Conservation (phyloP, 495 filamentous ascomycete species). For the Podospora didyma region DNA sequence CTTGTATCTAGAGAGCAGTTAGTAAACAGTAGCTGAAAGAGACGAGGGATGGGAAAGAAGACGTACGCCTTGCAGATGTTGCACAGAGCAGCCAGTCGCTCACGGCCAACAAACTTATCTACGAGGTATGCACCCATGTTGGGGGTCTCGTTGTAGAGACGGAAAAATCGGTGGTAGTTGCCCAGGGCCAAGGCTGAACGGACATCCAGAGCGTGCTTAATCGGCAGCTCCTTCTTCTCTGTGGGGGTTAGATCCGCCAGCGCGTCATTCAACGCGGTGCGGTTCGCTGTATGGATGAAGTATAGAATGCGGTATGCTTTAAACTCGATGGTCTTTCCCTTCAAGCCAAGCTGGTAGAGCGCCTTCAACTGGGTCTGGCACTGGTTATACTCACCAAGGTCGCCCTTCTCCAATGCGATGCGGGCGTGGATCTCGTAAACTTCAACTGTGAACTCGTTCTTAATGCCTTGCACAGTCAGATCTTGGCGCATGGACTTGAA, state of each 20-base stretch:
- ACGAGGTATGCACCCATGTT: conserved; percentile 98
- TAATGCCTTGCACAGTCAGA: conserved; percentile 95
- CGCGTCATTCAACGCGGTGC: conserved; percentile 94
- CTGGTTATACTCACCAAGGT: conserved; percentile 99
- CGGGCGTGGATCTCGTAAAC: conserved; percentile 98
- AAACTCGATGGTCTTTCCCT: conserved; percentile 91
- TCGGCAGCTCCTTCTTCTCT: conserved; percentile 80
- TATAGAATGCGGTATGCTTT: conserved; percentile 99
- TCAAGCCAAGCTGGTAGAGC: conserved; percentile 79
- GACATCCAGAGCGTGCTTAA: conserved; percentile 89
- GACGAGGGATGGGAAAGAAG: neutral
- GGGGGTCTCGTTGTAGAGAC: conserved; percentile 86
- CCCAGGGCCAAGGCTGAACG: conserved; percentile 87
- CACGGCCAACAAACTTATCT: conserved; percentile 96
- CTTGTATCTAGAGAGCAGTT: conserved; percentile 67
- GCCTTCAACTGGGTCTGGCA: conserved; percentile 96
- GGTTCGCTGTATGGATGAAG: conserved; percentile 98
- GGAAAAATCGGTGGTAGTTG: conserved; percentile 97
- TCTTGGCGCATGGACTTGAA: conserved; percentile 98
- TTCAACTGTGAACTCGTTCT: conserved; percentile 87
- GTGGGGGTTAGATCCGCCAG: conserved; percentile 94
- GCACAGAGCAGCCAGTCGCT: conserved; percentile 84
- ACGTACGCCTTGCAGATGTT: conserved; percentile 85
- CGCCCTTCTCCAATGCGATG: conserved; percentile 96
- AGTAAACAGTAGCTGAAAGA: conserved; percentile 22